phyloP scores from a whole-genome alignment of 306 rosid species.

The Lathyrus sativus region DNA sequence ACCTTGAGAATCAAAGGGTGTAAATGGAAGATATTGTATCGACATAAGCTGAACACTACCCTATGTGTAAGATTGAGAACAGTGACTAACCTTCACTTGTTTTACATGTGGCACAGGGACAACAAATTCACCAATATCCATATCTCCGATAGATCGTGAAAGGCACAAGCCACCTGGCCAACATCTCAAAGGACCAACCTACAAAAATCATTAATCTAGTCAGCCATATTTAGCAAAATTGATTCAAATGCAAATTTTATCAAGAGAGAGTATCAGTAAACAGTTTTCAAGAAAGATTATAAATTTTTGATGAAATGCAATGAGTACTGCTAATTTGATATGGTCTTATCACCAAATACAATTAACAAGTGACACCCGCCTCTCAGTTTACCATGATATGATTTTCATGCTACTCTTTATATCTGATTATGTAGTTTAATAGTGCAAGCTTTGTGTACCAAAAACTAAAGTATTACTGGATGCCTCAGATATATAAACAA shows the following conservation, averaged over 20 bases:
- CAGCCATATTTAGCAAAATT: slow-evolving; percentile 5
- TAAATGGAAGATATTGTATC: slow-evolving; percentile 33
- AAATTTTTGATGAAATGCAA: slow-evolving; percentile 20
- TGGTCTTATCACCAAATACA: slow-evolving; percentile 7
- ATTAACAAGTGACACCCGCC: slow-evolving; percentile 4
- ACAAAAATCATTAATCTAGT: slow-evolving; percentile 33
- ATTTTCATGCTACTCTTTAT: slow-evolving; percentile 25
- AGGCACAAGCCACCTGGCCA: slow-evolving; percentile 99
- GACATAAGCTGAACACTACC: slow-evolving; percentile 18
- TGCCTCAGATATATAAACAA: slow-evolving; percentile 2
- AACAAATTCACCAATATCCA: slow-evolving; percentile 93
- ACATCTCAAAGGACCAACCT: slow-evolving; percentile 99
- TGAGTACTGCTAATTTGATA: slow-evolving; percentile 21
- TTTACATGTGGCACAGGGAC: slow-evolving; percentile 96
- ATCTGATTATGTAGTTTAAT: slow-evolving; percentile 4
- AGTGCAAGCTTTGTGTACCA: slow-evolving; percentile 17
- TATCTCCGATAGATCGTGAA: slow-evolving; percentile 93
- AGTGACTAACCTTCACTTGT: slow-evolving; percentile 96
- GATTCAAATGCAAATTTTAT: slow-evolving; percentile 23
- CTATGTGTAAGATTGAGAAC: slow-evolving; percentile 28
- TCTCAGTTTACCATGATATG: slow-evolving; percentile 8
- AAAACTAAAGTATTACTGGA: neutral
- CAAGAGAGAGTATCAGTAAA: slow-evolving; percentile 10
- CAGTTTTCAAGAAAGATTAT: slow-evolving; percentile 4
- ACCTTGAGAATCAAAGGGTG: slow-evolving; percentile 11